Conservation (phyloP, 176 grass and related monocot species). For the Pharus latifolius region DNA sequence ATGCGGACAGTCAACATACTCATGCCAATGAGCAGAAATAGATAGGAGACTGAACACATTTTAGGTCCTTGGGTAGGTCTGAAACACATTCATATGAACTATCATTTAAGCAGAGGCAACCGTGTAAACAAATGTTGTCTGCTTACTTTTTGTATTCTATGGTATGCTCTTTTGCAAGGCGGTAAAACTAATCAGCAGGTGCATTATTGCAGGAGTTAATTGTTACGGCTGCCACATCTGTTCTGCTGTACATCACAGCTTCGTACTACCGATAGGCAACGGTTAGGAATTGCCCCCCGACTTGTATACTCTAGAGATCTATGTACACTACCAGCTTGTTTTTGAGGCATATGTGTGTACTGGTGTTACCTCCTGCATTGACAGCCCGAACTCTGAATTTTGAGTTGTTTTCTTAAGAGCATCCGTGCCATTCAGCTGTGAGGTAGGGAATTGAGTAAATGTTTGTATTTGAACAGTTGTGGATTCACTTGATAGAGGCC, state of each 20-base stretch:
- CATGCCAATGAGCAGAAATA: background rate
- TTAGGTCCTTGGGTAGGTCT: background rate
- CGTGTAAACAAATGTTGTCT: background rate
- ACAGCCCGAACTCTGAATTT: background rate
- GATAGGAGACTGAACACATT: background rate
- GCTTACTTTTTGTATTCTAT: background rate
- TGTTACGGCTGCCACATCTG: slow-evolving; percentile 20
- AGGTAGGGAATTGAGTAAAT: background rate
- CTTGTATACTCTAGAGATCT: background rate
- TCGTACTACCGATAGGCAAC: slow-evolving; percentile 34
- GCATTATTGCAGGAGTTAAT: slow-evolving; percentile 29
- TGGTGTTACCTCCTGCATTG: background rate
- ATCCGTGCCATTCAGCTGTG: background rate
- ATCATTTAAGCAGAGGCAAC: background rate
- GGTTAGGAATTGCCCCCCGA: background rate
- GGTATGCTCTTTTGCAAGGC: background rate
- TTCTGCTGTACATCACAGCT: slow-evolving; percentile 29
- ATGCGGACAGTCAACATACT: too few relatives aligned
- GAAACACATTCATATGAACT: background rate
- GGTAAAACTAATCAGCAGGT: background rate
- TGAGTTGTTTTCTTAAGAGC: too few relatives aligned
- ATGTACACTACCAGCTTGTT: background rate
- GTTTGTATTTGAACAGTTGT: slow-evolving; percentile 5
- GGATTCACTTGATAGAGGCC: background rate
- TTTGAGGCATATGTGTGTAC: background rate